Conservation (phyloP, 2,329 filamentous ascomycete species). For the Paracorniculantispora psalliotae region DNA sequence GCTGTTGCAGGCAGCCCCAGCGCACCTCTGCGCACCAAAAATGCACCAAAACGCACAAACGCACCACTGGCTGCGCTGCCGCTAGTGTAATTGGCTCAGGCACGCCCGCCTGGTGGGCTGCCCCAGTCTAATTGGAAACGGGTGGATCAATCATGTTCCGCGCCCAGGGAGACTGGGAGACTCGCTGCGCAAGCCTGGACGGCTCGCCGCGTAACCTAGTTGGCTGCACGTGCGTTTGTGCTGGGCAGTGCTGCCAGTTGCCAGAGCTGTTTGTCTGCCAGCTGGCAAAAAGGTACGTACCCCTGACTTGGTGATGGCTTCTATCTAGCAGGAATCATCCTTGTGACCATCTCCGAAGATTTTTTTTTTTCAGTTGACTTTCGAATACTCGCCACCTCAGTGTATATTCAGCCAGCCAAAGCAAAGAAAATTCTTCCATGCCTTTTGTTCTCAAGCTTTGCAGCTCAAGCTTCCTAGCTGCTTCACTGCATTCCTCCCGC, state of each 20-base stretch:
- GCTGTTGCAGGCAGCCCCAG: neutral
- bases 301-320: neutral
- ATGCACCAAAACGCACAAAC: neutral
- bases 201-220: too few species aligned
- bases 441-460: neutral
- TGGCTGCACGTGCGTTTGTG: constrained; percentile 8
- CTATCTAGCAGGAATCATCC: neutral
- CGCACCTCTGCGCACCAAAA: neutral
- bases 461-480: neutral
- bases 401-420: neutral
- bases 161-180: neutral
- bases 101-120: neutral
- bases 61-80: neutral
- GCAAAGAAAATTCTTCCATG: neutral
- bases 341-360: neutral
- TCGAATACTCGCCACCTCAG: neutral
- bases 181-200: too few species aligned
- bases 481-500: neutral
- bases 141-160: constrained; percentile 14
- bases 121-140: constrained; percentile 11
- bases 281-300: neutral
- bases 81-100: constrained; percentile 11
- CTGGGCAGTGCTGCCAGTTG: neutral
- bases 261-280: neutral
- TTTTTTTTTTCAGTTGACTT: neutral